Evolutionary conservation across 768 basidiomycete species (phyloP), one percentile per base, ranked within the genome.

Genomic region (Wakefieldia striispora): DNA sequence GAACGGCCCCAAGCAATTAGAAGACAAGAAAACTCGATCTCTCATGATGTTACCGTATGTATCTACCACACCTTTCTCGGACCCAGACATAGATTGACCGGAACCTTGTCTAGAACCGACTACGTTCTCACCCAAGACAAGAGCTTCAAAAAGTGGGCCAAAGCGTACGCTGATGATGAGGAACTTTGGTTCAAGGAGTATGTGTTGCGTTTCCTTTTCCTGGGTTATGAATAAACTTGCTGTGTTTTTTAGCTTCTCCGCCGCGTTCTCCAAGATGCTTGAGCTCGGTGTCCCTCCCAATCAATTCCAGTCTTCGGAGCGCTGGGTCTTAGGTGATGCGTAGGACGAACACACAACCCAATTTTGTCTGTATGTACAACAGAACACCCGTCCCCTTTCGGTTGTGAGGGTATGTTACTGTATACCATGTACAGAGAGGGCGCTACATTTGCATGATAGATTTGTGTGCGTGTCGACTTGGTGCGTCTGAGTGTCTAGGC

Each of bases 31-130:
- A 71, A 94, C 93, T 36, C 80, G 80, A 60, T 70, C 82, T 21
- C 75, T 97, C 44, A 97, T 97, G 95, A 97, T 97, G 95, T 74
- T 97, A 39, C 93, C 93, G 86, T 91, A 67, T 48, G 87, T 81
- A 37, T 29, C 16, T 41, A 8, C 24, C 16, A 6, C 12, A n/a
- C 3, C 2, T 19, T 4, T 26, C 26, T 36, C 24, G 13, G 17
- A 3, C 21, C 13, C 7, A 5, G 11, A 12, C 29, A 11, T 5
- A 17, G 17, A 17, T 21, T 37, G 20, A 50, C 29, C 16, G 16
- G 39, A 17, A 4, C 12, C 20, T 6, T 27, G 7, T 44, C 9
- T 48, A 88, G 86, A 31, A 87, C 93, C 61, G 94, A 97, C 72
- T 93, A 93, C 68, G 84, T 88, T 46, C 78, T 98, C 49, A 76